A percentile compares a stretch with the other conserved stretches of the same genome.
phyloP scores from a whole-genome alignment of 2,329 filamentous ascomycete genomes.

The Fusarium mexicanum region DNA sequence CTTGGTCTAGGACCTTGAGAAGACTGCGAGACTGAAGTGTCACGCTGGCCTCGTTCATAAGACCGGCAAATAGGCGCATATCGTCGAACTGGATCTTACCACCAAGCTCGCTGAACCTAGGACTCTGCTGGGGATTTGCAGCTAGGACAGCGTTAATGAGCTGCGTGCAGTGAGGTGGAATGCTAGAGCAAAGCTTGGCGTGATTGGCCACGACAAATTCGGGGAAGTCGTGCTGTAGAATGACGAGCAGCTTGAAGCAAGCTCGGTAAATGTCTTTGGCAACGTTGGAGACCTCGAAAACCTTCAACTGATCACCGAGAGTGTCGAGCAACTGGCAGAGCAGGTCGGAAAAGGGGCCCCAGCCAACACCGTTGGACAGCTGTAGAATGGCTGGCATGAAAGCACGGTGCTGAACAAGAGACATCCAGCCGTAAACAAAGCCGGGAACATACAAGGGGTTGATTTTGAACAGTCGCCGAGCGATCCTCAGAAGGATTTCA shows the following conservation, averaged over 20 bases:
- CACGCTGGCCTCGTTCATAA: constrained; percentile 70
- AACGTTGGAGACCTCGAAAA: constrained; percentile 72
- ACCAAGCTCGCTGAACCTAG: constrained; percentile 75
- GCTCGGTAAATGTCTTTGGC: constrained; percentile 87
- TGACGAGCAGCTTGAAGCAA: constrained; percentile 81
- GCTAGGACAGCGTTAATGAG: constrained; percentile 88
- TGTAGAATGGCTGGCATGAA: constrained; percentile 83
- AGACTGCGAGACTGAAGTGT: constrained; percentile 65
- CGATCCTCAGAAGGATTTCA: constrained; percentile 78
- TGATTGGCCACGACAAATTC: constrained; percentile 93
- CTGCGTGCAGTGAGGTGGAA: constrained; percentile 86
- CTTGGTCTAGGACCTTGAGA: constrained; percentile 67
- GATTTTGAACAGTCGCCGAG: constrained; percentile 75
- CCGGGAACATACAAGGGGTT: constrained; percentile 81
- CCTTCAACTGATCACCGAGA: constrained; percentile 82
- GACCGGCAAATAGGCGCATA: constrained; percentile 72
- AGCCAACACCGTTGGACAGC: constrained; percentile 75
- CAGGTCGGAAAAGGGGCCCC: constrained; percentile 78
- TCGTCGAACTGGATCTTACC: constrained; percentile 82
- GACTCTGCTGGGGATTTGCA: constrained; percentile 76
- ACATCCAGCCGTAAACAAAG: constrained; percentile 87
- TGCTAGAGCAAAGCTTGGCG: constrained; percentile 79
- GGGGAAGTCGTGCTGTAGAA: constrained; percentile 93
- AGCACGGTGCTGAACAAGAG: constrained; percentile 82
- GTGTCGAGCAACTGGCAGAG: constrained; percentile 77